A percentile compares a stretch with the other conserved stretches of the same genome.
phyloP scores from a whole-genome alignment of 2,329 filamentous ascomycete species.

The Tricladium varicosporioides region DNA sequence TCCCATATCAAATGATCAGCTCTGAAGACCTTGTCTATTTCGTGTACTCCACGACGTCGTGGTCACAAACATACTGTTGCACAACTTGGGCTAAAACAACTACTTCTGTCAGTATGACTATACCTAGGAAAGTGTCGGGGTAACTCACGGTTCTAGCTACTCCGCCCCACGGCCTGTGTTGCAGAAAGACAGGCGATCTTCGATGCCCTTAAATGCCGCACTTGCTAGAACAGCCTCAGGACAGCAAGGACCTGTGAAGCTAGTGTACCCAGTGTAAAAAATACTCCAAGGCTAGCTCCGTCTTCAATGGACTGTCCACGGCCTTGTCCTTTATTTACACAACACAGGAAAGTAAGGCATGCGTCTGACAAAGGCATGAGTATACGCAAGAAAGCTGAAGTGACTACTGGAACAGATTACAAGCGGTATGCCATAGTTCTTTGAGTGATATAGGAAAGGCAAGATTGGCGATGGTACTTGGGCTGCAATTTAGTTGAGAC shows the following conservation, averaged over 20 bases:
- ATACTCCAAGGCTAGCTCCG: background rate
- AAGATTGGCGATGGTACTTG: no score
- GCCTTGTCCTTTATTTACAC: background rate
- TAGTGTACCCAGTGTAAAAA: background rate
- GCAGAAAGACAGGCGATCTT: background rate
- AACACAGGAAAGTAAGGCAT: background rate
- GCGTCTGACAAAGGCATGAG: no score
- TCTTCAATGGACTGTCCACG: background rate
- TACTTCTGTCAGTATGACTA: background rate
- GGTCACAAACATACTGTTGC: background rate
- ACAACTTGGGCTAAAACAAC: background rate
- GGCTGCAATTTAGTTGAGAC: no score
- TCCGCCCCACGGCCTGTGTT: background rate
- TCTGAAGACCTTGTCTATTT: background rate
- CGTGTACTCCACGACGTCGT: background rate
- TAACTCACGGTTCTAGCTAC: background rate
- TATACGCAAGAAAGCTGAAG: no score
- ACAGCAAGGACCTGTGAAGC: background rate
- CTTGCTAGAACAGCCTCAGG: background rate
- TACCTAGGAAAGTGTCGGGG: background rate
- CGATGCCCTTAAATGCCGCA: background rate
- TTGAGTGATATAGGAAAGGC: no score
- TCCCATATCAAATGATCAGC: background rate
- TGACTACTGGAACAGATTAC: no score
- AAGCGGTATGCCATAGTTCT: no score